Percentiles rank a stretch among this genome's conserved stretches.
Conservation (phyloP, 164 flowering plant genomes). For the Magnolia sinica region DNA sequence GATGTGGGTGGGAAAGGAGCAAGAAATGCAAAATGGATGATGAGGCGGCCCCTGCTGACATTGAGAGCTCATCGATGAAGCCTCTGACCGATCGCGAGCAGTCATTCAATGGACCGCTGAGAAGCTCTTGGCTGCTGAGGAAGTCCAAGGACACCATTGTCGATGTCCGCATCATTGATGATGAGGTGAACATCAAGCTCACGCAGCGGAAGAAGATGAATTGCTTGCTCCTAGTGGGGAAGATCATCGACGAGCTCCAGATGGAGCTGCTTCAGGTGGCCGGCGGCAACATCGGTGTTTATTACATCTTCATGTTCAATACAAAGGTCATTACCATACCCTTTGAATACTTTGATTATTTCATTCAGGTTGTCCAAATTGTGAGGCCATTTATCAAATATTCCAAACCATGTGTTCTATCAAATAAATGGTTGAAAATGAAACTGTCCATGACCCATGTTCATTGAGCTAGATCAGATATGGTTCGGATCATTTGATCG, state of each 20-base stretch:
- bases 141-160: slow-evolving; percentile 86
- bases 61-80: slow-evolving; percentile 35
- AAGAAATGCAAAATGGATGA: slow-evolving; percentile 58
- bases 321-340: slow-evolving; percentile 52
- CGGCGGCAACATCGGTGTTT: slow-evolving; percentile 85
- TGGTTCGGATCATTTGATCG: too few relatives aligned
- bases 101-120: slow-evolving; percentile 45
- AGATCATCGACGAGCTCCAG: slow-evolving; percentile 78
- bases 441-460: too few relatives aligned
- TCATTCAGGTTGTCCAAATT: not conserved
- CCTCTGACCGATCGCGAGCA: slow-evolving; percentile 38
- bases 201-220: slow-evolving; percentile 75
- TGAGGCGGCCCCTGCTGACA: slow-evolving; percentile 22
- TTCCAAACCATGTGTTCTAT: not conserved
- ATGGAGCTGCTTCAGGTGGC: slow-evolving; percentile 89
- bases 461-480: too few relatives aligned
- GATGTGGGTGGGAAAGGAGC: slow-evolving; percentile 51
- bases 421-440: not conserved
- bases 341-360: not conserved
- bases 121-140: slow-evolving; percentile 91
- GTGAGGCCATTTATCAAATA: not conserved
- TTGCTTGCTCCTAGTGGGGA: slow-evolving; percentile 73
- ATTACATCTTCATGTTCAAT: slow-evolving; percentile 79
- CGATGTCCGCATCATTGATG: slow-evolving; percentile 84
- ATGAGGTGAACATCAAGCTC: slow-evolving; percentile 90